phyloP scores from a whole-genome alignment of 2,329 filamentous ascomycete species.

The Orbilia ellipsospora region DNA sequence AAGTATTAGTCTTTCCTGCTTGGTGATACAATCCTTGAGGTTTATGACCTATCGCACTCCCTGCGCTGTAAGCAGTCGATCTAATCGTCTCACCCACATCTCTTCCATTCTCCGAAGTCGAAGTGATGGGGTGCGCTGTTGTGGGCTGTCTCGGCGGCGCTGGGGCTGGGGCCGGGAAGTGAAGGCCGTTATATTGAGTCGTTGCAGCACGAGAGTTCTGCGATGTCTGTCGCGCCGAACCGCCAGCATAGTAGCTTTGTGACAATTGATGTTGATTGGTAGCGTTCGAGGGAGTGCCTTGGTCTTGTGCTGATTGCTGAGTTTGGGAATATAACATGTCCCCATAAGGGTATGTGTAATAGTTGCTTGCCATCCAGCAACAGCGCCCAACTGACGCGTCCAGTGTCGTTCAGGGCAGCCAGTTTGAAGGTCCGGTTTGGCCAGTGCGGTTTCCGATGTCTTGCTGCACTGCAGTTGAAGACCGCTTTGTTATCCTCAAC shows the following conservation, averaged over 20 bases:
- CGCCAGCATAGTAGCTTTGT: conserved; percentile 22
- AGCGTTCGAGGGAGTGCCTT: conserved; percentile 23
- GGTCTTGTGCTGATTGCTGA: conserved; percentile 29
- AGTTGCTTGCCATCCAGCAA: conserved; percentile 39
- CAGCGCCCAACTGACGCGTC: conserved; percentile 29
- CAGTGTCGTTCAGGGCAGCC: background rate
- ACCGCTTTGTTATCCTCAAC: conserved; percentile 11
- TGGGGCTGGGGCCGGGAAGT: conserved; percentile 37
- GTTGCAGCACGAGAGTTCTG: conserved; percentile 21
- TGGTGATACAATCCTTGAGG: conserved; percentile 25
- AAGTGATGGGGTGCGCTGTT: background rate
- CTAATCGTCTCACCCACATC: background rate
- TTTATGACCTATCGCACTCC: conserved; percentile 11
- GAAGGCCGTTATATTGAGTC: conserved; percentile 46
- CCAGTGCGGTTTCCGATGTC: background rate
- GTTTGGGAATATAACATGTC: conserved; percentile 32
- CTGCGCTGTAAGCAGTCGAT: conserved; percentile 9
- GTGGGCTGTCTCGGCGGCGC: conserved; percentile 12
- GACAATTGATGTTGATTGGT: conserved; percentile 12
- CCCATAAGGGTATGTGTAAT: conserved; percentile 38
- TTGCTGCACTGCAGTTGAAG: background rate
- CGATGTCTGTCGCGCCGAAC: conserved; percentile 5
- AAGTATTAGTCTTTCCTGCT: background rate
- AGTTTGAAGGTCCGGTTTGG: background rate
- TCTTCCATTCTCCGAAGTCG: conserved; percentile 4